Evolutionary conservation across 1,139 yeast genomes (phyloP).

Genomic region (Pichia terricola): DNA sequence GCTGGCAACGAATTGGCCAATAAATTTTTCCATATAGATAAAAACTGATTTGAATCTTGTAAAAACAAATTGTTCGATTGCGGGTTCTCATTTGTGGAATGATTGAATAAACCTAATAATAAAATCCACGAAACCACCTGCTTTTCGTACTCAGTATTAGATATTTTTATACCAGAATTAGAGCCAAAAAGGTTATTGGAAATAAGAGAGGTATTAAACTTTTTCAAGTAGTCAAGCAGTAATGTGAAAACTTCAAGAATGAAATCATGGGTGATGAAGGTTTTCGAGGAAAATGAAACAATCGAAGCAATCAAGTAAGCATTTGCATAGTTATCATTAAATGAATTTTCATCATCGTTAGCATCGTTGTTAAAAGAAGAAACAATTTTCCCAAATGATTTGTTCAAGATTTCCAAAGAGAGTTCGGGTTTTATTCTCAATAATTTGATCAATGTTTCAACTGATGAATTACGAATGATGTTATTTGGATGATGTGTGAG

Average conservation of each 20-base stretch:
- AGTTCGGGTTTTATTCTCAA: constrained; percentile 24
- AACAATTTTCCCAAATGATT: constrained; percentile 27
- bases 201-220: constrained; percentile 28
- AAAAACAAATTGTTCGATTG: constrained; percentile 61
- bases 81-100: constrained; percentile 24
- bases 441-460: constrained; percentile 23
- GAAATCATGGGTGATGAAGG: constrained; percentile 27
- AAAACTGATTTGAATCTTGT: constrained; percentile 45
- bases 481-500: constrained; percentile 28
- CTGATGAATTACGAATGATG: constrained; percentile 29
- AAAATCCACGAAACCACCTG: constrained; percentile 60
- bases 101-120: constrained; percentile 66
- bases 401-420: constrained; percentile 23
- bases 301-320: constrained; percentile 23
- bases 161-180: constrained; percentile 32
- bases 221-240: constrained; percentile 27
- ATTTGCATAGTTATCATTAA: constrained; percentile 23
- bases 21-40: constrained; percentile 76
- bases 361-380: constrained; percentile 19
- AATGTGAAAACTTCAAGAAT: constrained; percentile 26
- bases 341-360: constrained; percentile 14
- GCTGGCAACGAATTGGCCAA: constrained; percentile 40
- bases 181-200: constrained; percentile 23
- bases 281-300: constrained; percentile 23
- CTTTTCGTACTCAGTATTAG: constrained; percentile 33